phyloP scores from a whole-genome alignment of 2,329 filamentous ascomycete genomes.

The Aspergillus neotritici region DNA sequence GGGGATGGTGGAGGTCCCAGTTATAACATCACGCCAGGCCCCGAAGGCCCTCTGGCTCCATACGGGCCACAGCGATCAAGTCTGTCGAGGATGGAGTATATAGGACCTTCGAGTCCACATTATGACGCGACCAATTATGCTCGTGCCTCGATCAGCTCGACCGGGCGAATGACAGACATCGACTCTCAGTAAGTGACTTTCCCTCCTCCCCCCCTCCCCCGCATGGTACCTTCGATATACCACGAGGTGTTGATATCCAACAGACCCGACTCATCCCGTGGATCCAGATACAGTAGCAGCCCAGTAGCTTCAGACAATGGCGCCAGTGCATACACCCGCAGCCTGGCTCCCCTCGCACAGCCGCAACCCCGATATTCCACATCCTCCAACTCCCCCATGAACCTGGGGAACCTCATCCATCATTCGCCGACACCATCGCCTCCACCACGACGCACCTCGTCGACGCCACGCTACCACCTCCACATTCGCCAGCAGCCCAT shows the following conservation, averaged over 20 bases:
- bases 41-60: conserved; percentile 12
- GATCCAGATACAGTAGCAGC: conserved; percentile 23
- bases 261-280: conserved; percentile 12
- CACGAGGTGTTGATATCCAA: neutral
- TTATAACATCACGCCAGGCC: conserved; percentile 19
- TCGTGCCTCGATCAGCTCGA: conserved; percentile 21
- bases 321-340: conserved; percentile 12
- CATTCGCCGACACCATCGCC: conserved; percentile 21
- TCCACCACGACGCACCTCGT: conserved; percentile 18
- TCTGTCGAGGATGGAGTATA: conserved; percentile 14
- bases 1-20: conserved; percentile 17
- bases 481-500: conserved; percentile 44
- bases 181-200: conserved; percentile 27
- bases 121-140: conserved; percentile 20
- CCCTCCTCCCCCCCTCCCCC: neutral
- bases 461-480: conserved; percentile 33
- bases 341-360: conserved; percentile 8
- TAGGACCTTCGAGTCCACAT: conserved; percentile 12
- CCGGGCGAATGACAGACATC: conserved; percentile 23
- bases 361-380: conserved; percentile 12
- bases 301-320: conserved; percentile 27
- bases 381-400: conserved; percentile 27
- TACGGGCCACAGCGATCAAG: conserved; percentile 16
- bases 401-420: conserved; percentile 35
- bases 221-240: neutral